phyloP scores from a whole-genome alignment of 805 yeast genomes.

The Kluyveromyces nonfermentans region DNA sequence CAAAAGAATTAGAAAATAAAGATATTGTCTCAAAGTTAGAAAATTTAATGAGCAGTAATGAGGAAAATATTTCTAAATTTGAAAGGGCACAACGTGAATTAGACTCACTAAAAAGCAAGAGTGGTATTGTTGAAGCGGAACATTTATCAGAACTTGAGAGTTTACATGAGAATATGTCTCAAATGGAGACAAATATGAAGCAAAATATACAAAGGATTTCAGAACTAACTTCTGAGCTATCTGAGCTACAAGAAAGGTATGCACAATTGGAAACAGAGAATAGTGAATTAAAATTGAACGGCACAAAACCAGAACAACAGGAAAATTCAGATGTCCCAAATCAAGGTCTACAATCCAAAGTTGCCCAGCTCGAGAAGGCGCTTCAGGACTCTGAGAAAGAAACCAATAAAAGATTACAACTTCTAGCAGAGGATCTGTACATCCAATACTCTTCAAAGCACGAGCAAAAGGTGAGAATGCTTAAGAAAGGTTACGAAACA shows the following conservation, averaged over 20 bases:
- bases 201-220: slow-evolving; percentile 22
- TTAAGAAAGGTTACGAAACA: slow-evolving; percentile 49
- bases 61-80: not conserved
- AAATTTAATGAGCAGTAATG: slow-evolving; percentile 3
- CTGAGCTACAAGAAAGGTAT: slow-evolving; percentile 17
- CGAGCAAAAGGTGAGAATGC: slow-evolving; percentile 54
- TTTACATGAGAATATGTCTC: slow-evolving; percentile 29
- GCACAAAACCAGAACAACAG: not conserved
- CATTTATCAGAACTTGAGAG: slow-evolving; percentile 31
- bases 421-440: slow-evolving; percentile 61
- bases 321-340: slow-evolving; percentile 7
- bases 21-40: slow-evolving; percentile 4
- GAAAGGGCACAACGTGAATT: slow-evolving; percentile 14
- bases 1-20: slow-evolving; percentile 7
- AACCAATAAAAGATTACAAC: slow-evolving; percentile 46
- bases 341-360: slow-evolving; percentile 18
- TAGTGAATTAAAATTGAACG: slow-evolving; percentile 10
- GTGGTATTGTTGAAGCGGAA: slow-evolving; percentile 25
- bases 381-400: slow-evolving; percentile 35
- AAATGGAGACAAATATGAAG: slow-evolving; percentile 25
- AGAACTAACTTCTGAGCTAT: slow-evolving; percentile 22
- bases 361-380: slow-evolving; percentile 29
- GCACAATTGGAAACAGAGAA: slow-evolving; percentile 14
- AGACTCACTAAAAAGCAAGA: slow-evolving; percentile 23
- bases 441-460: slow-evolving; percentile 71